Base-by-base conservation (phyloP, 73 alveolate genomes). In the Diophrys sp. region DNA sequence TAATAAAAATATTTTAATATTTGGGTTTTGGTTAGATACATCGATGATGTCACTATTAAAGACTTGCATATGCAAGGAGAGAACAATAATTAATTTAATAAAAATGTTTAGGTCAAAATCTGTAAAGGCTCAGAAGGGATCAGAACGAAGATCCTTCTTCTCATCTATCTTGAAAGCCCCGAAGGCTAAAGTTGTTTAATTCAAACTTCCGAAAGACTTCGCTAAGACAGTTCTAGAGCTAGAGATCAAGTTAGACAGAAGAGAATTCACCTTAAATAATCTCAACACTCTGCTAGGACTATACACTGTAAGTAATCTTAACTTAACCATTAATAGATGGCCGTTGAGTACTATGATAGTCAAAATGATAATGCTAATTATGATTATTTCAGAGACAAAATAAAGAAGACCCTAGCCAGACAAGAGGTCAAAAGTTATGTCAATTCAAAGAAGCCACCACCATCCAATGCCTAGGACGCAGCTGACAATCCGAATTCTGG, bases 151-250 rank as follows among this genome's bases (percentile, higher is more conserved):
- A 44, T 44, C 62, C 18, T 44, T 44, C 62, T 44, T 44, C 18
- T 5, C 62, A 11, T 44, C 62, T 11, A 5, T 44, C 18, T 11
- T 44, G 62, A 44, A 44, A 18, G 62, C 62, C 18, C 62, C 62
- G 5, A 44, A 44, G 62, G 62, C 62, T 44, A 44, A 44, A 44
- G 5, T 44, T 11, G 62, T 44, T 11, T 44, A 44, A 44, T 44
- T 44, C 18, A 44, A 44, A 44, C 62, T 44, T 44, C 72, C 72
- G 8, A 62, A 62, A 62, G 72, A 62, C 29, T 62, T 62, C n/a
- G 72, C 72, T 62, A 62, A 62, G 72, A 14, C 26, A 2, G 72
- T 62, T 5, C n/a, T 62, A 62, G 72, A 62, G 26, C n/a, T 62
- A 62, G 72, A 62, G 29, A 14, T 62, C 29, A 62, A 62, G n/a